A percentile compares a stretch with the other conserved stretches of the same genome.
Evolutionary conservation across 1,284 basidiomycete genomes (phyloP).

Genomic region (Ceratobasidium sp.): DNA sequence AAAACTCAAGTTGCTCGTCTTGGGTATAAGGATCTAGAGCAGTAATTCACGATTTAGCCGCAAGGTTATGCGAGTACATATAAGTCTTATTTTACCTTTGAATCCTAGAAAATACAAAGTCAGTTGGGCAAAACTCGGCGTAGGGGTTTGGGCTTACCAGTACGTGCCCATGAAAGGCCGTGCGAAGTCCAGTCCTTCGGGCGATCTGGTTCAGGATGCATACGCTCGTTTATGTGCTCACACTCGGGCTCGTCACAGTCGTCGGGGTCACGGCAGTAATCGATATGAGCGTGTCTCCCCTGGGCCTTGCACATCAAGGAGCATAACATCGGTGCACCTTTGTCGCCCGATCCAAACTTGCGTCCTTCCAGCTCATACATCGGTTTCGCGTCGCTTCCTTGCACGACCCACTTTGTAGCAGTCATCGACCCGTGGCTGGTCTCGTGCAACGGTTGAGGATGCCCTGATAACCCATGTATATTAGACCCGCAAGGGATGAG

Average conservation of each 20-base stretch:
- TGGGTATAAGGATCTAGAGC: no score
- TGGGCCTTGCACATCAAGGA: constrained; percentile 68
- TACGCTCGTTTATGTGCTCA: constrained; percentile 50
- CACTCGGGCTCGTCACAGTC: constrained; percentile 62
- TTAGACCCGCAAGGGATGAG: constrained; percentile 51
- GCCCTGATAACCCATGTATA: constrained; percentile 59
- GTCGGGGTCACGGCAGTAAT: constrained; percentile 64
- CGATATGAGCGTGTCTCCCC: constrained; percentile 70
- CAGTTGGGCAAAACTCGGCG: no score
- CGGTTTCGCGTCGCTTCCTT: constrained; percentile 64
- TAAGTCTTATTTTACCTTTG: no score
- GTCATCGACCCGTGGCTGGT: constrained; percentile 76
- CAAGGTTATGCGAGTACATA: no score
- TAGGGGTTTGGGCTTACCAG: constrained; percentile 2
- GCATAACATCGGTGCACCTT: constrained; percentile 75
- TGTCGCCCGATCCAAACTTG: constrained; percentile 68
- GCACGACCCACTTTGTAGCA: constrained; percentile 67
- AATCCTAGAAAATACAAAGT: no score
- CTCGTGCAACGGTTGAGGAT: constrained; percentile 71
- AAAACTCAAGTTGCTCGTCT: no score
- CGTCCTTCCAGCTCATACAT: constrained; percentile 67
- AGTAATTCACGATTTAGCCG: no score
- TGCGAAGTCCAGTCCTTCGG: constrained; percentile 70
- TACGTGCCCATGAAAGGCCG: constrained; percentile 67
- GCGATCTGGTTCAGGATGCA: constrained; percentile 63